Evolutionary conservation across 2,329 filamentous ascomycete genomes (phyloP), one percentile per base, ranked within the genome.

Genomic region (Aspergillus tubingensis): DNA sequence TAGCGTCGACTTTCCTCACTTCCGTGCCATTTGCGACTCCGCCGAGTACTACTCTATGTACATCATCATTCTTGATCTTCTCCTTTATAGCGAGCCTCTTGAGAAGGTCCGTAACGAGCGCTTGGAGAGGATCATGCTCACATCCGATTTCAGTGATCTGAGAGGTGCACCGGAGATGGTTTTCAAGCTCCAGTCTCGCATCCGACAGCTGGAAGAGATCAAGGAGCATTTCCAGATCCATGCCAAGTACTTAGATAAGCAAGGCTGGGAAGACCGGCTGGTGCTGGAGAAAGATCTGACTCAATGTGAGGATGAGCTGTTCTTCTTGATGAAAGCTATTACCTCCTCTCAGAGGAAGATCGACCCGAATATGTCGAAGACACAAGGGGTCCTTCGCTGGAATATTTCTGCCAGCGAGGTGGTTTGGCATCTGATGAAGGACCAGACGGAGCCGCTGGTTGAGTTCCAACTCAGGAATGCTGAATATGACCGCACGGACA

Each of bases 291-390:
- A 91, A 54, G 95, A 99, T 72, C 81, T 99, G 54, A 86, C 91
- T 8, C 87, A 87, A 19, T 97, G 92, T 70, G 95, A 98, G 74
- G 95, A 99, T 70, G 96, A 99, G 76, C 79, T 99, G 8, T 99
- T 99, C 83, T 99, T 99, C 79, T 91, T 99, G 82, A 98, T 99
- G 95, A 98, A 99, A 71, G 96, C 95, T 41, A 99, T 99, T 73
- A 99, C 95, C 1, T 96, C 92, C 2, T 96, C 94, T 5, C 95
- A 99, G 76, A 85, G 92, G 61, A 95, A 93, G 73, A 88, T 87
- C 64, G 87, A 90, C 62, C 85, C 85, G 50, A 77, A 78, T 39
- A 82, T 86, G 53, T 86, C 87, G 6, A 86, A 92, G 64, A 89
- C 88, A 59, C 93, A 86, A 61, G 92, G 92, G 5, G 81, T 97